These are phyloP conservation scores for Theileria sp. DNA, from an alignment of 169 alveolate species.

Conservation along the genomic window DNA sequence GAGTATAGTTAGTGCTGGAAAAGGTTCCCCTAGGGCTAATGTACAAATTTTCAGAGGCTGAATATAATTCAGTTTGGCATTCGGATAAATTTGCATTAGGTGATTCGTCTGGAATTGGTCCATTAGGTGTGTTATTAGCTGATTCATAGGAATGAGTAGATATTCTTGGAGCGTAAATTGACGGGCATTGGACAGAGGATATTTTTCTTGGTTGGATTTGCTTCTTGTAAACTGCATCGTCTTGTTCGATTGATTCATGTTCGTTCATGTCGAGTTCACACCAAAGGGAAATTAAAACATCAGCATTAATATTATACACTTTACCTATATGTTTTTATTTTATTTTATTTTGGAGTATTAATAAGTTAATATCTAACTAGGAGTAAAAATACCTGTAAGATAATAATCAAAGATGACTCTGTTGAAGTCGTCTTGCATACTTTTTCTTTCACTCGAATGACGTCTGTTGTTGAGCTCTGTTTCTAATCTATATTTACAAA, in stretches of 20 bases:
- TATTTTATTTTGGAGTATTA: slow-evolving; percentile 6
- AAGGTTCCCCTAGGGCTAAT: neutral
- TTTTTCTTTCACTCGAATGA: slow-evolving; percentile 13
- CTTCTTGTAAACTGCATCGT: neutral
- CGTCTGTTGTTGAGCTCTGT: slow-evolving; percentile 34
- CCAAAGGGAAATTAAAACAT: slow-evolving; percentile 24
- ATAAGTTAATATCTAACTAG: slow-evolving; percentile 10
- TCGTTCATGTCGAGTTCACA: slow-evolving; percentile 25
- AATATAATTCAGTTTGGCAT: neutral
- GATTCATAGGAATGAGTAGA: neutral
- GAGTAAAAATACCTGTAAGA: slow-evolving; percentile 26
- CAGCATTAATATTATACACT: slow-evolving; percentile 15
- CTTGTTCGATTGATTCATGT: neutral
- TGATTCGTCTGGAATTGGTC: neutral
- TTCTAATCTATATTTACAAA: slow-evolving; percentile 35
- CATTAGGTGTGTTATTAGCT: neutral
- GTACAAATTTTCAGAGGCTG: neutral
- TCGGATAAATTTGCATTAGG: neutral
- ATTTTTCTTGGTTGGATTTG: slow-evolving; percentile 20
- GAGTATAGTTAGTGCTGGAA: neutral
- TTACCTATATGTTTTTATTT: neutral
- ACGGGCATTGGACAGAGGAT: slow-evolving; percentile 20
- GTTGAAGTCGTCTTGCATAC: slow-evolving; percentile 41
- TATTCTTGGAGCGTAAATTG: slow-evolving; percentile 6
- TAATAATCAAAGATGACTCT: slow-evolving; percentile 51